Evolutionary conservation across 306 rosid genomes (phyloP).

Genomic region (Lablab purpureus): DNA sequence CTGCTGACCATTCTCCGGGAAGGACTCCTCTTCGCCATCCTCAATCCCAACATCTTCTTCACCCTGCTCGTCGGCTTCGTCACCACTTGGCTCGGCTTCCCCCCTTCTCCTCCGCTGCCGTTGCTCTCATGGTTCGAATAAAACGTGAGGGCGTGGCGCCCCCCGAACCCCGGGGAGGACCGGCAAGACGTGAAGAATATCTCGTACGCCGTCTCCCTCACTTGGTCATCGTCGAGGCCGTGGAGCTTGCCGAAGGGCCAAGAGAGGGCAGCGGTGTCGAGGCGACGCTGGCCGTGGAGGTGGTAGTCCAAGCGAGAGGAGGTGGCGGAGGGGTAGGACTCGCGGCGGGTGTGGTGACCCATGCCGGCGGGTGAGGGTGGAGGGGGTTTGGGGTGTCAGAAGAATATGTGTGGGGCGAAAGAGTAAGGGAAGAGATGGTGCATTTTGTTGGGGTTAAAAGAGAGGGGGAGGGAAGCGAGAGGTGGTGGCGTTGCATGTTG

Average conservation of each 20-base stretch:
- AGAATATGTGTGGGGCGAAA: conserved; percentile 46
- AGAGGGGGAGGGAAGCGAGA: background rate
- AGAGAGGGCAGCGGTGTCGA: conserved; percentile 35
- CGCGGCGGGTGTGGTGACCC: conserved; percentile 92
- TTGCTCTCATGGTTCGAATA: conserved; percentile 53
- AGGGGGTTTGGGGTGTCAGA: background rate
- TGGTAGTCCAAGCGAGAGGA: conserved; percentile 46
- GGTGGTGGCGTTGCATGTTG: conserved; percentile 18
- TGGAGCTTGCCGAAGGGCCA: conserved; percentile 48
- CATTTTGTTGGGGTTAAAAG: conserved; percentile 45
- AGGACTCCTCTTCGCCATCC: conserved; percentile 71
- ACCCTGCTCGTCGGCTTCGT: conserved; percentile 76
- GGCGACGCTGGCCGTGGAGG: background rate
- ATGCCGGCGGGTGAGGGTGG: conserved; percentile 48
- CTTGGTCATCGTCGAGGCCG: conserved; percentile 6
- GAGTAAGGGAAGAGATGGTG: conserved; percentile 26
- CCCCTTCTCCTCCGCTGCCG: conserved; percentile 29
- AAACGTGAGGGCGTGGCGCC: conserved; percentile 77
- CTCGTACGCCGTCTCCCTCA: conserved; percentile 57
- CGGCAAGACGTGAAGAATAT: conserved; percentile 58
- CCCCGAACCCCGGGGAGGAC: conserved; percentile 75
- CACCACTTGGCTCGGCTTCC: conserved; percentile 53
- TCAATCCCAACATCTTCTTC: conserved; percentile 79
- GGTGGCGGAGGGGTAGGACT: conserved; percentile 56
- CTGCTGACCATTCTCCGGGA: conserved; percentile 63